Evolutionary conservation across 192 early-diverging fungal genomes (phyloP).

Genomic region (Coemansia sp.): DNA sequence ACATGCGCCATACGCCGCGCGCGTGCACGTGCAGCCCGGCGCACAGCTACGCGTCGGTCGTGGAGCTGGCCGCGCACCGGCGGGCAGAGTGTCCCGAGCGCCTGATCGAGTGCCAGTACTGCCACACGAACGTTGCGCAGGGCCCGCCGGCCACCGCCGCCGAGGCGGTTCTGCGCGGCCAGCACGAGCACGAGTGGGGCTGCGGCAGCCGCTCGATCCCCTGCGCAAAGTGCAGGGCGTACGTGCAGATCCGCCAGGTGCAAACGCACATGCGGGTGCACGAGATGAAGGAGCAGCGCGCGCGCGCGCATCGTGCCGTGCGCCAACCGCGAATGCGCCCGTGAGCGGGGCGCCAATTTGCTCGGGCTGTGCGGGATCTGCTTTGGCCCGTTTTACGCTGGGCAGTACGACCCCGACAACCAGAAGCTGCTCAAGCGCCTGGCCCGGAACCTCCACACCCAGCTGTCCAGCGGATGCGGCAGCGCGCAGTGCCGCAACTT

Average conservation of each 20-base stretch:
- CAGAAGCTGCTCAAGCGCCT: constrained; percentile 72
- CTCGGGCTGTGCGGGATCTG: constrained; percentile 72
- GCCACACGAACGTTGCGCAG: constrained; percentile 68
- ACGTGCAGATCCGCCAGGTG: constrained; percentile 78
- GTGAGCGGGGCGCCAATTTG: constrained; percentile 55
- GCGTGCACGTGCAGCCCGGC: constrained; percentile 61
- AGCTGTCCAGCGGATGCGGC: constrained; percentile 79
- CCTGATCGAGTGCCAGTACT: constrained; percentile 81
- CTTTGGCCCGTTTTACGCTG: constrained; percentile 79
- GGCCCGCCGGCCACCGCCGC: constrained; percentile 54
- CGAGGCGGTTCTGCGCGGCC: constrained; percentile 63
- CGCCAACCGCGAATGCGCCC: constrained; percentile 69
- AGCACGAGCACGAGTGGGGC: constrained; percentile 74
- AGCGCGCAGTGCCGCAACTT: constrained; percentile 64
- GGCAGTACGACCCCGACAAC: constrained; percentile 73
- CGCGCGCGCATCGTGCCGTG: constrained; percentile 67
- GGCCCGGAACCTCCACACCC: constrained; percentile 66
- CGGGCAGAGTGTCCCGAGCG: constrained; percentile 66
- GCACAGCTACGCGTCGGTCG: constrained; percentile 27
- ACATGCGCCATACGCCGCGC: constrained; percentile 58
- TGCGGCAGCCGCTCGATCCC: constrained; percentile 83
- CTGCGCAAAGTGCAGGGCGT: constrained; percentile 72
- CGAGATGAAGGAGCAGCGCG: constrained; percentile 48
- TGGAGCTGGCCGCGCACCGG: constrained; percentile 65
- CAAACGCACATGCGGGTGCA: constrained; percentile 71